Evolutionary conservation across 805 yeast genomes (phyloP), one percentile per base, ranked within the genome.

Genomic region (Metschnikowia reukaufii): DNA sequence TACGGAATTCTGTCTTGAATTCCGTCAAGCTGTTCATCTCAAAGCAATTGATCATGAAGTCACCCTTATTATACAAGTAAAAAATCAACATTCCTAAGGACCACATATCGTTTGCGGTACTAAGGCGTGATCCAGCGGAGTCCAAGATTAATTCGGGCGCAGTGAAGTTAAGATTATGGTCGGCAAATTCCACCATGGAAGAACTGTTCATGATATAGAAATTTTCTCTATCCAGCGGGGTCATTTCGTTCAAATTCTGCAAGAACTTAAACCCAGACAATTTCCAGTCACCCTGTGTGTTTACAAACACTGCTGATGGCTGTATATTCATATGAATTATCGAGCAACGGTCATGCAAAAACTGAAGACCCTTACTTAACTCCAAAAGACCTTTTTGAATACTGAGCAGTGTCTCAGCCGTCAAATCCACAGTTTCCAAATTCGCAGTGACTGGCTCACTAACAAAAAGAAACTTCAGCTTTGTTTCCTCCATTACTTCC

Each of bases 221-320:
- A 46, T 83, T 88, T 4, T 74, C 76, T 10, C 79, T 58, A 13
- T 76, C 78, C 34, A 65, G 70, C 2, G 74, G 68, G 4, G 74
- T 65, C 35, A 76, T 51, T 55, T 71, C 87, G 59, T 72, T 78
- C 63, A 68, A 77, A 59, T 68, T 78, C 52, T 70, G 70, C n/a
- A 73, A 45, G 44, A 72, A 72, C 39, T 60, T 61, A 49, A 94
- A 76, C 0, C 97, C 97, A 6, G 86, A 78, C 2, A 94, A 63
- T 63, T 92, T 94, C 98, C 99, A 94, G 66, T 94, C 98, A 4
- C 95, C 91, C 54, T 83, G 86, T 33, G 82, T 85, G 55, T 86
- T 91, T 16, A 92, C 78, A 47, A 86, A 78, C 1, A 94, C 74
- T 0, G 96, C 79, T 7, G 78, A 70, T 1, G 99, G 99, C 52